phyloP scores from a whole-genome alignment of 2,329 filamentous ascomycete species.

The Harringtonia aguacate region DNA sequence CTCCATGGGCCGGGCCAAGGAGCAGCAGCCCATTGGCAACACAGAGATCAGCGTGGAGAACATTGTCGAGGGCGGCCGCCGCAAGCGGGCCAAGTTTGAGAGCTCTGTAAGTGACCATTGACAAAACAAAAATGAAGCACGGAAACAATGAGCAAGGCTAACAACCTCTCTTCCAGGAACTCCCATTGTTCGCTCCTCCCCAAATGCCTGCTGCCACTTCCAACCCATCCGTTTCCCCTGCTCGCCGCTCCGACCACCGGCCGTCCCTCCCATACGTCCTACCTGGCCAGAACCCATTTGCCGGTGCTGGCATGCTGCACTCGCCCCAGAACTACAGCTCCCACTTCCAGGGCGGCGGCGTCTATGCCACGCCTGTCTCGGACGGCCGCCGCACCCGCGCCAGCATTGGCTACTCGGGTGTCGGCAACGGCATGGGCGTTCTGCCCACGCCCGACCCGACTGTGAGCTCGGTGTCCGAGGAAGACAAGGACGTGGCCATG shows the following conservation, averaged over 20 bases:
- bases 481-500: conserved; percentile 85
- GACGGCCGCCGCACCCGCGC: conserved; percentile 57
- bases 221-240: conserved; percentile 92
- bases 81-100: conserved; percentile 90
- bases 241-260: conserved; percentile 66
- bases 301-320: conserved; percentile 65
- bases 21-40: conserved; percentile 64
- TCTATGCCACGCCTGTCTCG: conserved; percentile 52
- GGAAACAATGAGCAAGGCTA: too few species aligned
- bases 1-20: conserved; percentile 66
- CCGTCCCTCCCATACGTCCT: conserved; percentile 65
- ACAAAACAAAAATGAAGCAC: too few species aligned
- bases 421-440: conserved; percentile 38
- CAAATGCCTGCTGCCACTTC: conserved; percentile 91
- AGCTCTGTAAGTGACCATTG: conserved; percentile 94
- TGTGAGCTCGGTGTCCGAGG: conserved; percentile 93
- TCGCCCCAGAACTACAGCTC: conserved; percentile 69
- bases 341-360: conserved; percentile 39
- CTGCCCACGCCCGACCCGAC: conserved; percentile 95
- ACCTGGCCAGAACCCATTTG: conserved; percentile 69
- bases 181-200: conserved; percentile 87
- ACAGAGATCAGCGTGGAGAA: conserved; percentile 98
- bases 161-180: conserved; percentile 56
- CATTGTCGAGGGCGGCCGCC: conserved; percentile 91
- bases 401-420: conserved; percentile 42